A percentile compares a stretch with the other conserved stretches of the same genome.
Evolutionary conservation across 352 stramenopile genomes (phyloP).

Genomic region (Elongisporangium anandrum): DNA sequence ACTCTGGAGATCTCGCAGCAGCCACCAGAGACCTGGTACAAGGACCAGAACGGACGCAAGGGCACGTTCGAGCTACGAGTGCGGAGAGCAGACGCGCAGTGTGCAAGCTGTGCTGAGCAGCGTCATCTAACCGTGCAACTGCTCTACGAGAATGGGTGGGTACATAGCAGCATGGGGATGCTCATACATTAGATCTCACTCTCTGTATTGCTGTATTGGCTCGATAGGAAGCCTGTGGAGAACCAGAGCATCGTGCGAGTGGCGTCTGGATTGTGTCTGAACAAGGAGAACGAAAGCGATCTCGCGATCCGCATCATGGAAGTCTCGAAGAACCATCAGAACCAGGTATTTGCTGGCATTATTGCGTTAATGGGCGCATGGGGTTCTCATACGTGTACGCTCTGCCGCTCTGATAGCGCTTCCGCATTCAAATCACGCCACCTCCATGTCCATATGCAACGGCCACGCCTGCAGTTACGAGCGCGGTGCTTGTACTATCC

Average conservation of each 20-base stretch:
- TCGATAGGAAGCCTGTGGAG: slow-evolving; percentile 55
- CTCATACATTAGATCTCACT: slow-evolving; percentile 1
- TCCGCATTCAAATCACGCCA: slow-evolving; percentile 53
- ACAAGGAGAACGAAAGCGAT: slow-evolving; percentile 42
- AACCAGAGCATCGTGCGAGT: slow-evolving; percentile 73
- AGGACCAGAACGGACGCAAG: slow-evolving; percentile 76
- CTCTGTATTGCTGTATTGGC: neutral
- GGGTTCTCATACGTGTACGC: neutral
- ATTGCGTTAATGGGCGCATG: neutral
- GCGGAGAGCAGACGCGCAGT: slow-evolving; percentile 21
- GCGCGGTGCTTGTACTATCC: slow-evolving; percentile 55
- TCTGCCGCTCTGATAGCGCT: slow-evolving; percentile 25
- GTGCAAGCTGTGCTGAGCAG: slow-evolving; percentile 41
- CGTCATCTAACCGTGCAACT: slow-evolving; percentile 54
- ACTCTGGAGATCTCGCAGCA: slow-evolving; percentile 52
- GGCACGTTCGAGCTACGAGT: slow-evolving; percentile 62
- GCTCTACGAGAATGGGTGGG: slow-evolving; percentile 62
- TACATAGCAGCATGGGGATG: neutral
- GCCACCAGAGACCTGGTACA: slow-evolving; percentile 67
- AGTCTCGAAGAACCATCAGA: slow-evolving; percentile 82
- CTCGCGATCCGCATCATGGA: slow-evolving; percentile 69
- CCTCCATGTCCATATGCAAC: slow-evolving; percentile 27
- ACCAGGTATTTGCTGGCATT: slow-evolving; percentile 38
- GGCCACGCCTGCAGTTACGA: slow-evolving; percentile 28
- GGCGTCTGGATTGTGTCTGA: slow-evolving; percentile 53